Evolutionary conservation across 192 early-diverging fungal species (phyloP), one percentile per base, ranked within the genome.

Genomic region (Globomyces pollinis-pini): DNA sequence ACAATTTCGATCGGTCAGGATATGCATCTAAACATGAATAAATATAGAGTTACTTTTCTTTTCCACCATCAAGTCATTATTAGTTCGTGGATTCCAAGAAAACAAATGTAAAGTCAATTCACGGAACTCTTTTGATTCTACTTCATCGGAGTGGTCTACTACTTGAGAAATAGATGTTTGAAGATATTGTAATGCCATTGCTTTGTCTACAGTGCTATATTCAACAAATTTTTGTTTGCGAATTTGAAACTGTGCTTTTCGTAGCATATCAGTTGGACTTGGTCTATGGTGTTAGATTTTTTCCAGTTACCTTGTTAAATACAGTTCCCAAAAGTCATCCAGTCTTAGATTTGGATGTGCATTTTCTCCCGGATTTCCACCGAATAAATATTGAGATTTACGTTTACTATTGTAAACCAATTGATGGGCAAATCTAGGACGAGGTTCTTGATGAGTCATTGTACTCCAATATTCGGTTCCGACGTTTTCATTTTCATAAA

Each of bases 401-500:
- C 77, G 73, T 16, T 63, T 64, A 4, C 62, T 64, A 61, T 97
- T 87, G 69, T 93, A 98, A 7, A 91, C 90, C 65, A 93, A 71
- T 63, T 96, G 91, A 59, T 94, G 91, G 0, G 91, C 94, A 74
- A 88, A 93, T 26, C 94, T 76, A n/a, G 94, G 88, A 8, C 78
- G 69, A 0, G 94, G 94, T 35, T 86, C 88, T 9, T 44, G 44
- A 47, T 82, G 70, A 55, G 60, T 59, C 71, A 75, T 77, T 35
- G 47, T 39, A 6, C n/a, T 43, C 75, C 78, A 77, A 52, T 79
- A 79, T 16, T 79, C 80, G 9, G 57, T 35, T 0, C 71, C 75
- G 9, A 57, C 61, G 49, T 81, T 75, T 35, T 87, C 80, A 55
- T 85, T 87, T 49, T 88, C 76, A 59, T 88, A 88, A 36, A 88